These are phyloP conservation scores for Aspergillus vadensis DNA, from an alignment of 2,329 filamentous ascomycete species.

Conservation along the genomic window DNA sequence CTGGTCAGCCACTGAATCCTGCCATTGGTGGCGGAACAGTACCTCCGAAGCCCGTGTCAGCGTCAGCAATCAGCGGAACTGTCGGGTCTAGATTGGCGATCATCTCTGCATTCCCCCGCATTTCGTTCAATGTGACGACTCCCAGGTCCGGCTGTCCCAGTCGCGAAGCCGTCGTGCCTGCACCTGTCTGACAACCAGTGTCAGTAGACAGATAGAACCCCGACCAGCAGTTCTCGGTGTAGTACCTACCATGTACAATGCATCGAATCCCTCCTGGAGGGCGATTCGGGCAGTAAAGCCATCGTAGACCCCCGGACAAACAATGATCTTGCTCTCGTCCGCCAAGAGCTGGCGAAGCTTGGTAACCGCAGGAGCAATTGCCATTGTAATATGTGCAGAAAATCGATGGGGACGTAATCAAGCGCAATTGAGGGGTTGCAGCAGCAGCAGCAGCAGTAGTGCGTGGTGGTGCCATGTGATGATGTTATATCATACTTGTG, in stretches of 20 bases:
- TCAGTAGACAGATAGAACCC: not conserved
- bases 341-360: not conserved
- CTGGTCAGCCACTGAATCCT: not conserved
- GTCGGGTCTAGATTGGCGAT: slow-evolving; percentile 45
- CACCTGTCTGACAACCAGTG: not conserved
- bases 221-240: not conserved
- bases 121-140: slow-evolving; percentile 48
- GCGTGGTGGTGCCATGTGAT: not conserved
- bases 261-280: not conserved
- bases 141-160: slow-evolving; percentile 36
- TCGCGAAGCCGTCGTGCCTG: slow-evolving; percentile 2
- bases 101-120: slow-evolving; percentile 50
- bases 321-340: not conserved
- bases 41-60: slow-evolving; percentile 28
- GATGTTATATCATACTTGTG: not conserved
- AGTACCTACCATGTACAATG: slow-evolving; percentile 5
- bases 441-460: not conserved
- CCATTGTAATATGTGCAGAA: not conserved
- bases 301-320: slow-evolving; percentile 9
- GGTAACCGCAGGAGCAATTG: not conserved
- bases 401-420: not conserved
- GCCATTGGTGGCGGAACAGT: not conserved
- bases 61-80: slow-evolving; percentile 26
- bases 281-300: slow-evolving; percentile 11
- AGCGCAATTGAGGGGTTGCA: not conserved